Evolutionary conservation across 2,329 filamentous ascomycete genomes (phyloP).

Genomic region (Pezicula rhizophila): DNA sequence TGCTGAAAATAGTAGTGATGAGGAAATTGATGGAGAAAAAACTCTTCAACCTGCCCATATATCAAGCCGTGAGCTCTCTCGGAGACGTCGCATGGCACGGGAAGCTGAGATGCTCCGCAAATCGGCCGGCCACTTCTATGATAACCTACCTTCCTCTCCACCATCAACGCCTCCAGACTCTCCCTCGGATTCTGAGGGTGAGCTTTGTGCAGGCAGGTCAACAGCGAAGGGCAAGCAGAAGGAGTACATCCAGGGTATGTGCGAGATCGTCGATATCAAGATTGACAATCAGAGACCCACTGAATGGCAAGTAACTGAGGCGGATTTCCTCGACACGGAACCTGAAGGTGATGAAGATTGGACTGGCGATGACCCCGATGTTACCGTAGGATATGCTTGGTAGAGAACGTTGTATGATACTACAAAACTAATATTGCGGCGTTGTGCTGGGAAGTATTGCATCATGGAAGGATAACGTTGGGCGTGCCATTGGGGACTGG

Average conservation of each 20-base stretch:
- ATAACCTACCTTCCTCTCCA: conserved; percentile 8
- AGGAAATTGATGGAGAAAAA: neutral
- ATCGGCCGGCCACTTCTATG: conserved; percentile 21
- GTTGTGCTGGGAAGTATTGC: too few relatives aligned
- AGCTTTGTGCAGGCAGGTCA: neutral
- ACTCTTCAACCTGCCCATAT: neutral
- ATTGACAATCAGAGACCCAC: conserved; percentile 72
- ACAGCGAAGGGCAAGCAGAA: conserved; percentile 30
- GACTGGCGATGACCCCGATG: conserved; percentile 28
- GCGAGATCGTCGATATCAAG: conserved; percentile 61
- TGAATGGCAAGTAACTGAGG: conserved; percentile 63
- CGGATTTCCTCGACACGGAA: conserved; percentile 60
- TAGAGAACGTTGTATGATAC: neutral
- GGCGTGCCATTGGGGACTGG: too few relatives aligned
- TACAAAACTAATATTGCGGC: too few relatives aligned
- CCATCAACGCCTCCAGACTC: conserved; percentile 8
- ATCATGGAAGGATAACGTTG: too few relatives aligned
- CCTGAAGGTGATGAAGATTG: conserved; percentile 50
- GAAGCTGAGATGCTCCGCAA: conserved; percentile 21
- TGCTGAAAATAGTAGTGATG: neutral
- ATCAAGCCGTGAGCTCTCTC: conserved; percentile 3
- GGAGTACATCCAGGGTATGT: conserved; percentile 58
- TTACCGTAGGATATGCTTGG: neutral
- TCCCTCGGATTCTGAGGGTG: conserved; percentile 6
- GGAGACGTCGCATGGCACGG: conserved; percentile 10